Conservation (phyloP, 805 yeast species). For the Candida ponderosae region DNA sequence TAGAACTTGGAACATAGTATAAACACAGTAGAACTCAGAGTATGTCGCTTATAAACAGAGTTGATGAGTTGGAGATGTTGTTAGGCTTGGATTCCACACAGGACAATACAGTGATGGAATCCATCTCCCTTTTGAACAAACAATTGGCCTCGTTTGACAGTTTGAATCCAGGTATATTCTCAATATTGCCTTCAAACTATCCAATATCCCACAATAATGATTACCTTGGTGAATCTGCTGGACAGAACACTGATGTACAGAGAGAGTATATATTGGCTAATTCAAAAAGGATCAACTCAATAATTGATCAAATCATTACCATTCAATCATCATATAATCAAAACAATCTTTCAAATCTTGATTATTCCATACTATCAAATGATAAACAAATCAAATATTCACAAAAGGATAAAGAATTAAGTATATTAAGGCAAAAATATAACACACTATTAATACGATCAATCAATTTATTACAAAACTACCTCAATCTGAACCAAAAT, state of each 20-base stretch:
- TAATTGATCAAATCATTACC: not conserved
- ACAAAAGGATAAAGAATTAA: slow-evolving; percentile 1
- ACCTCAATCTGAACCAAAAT: slow-evolving; percentile 12
- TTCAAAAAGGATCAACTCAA: not conserved
- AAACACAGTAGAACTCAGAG: too few species aligned
- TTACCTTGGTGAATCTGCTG: not conserved
- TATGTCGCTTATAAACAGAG: too few species aligned
- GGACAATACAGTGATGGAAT: too few species aligned
- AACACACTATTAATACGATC: slow-evolving; percentile 15
- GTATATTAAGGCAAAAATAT: slow-evolving; percentile 11
- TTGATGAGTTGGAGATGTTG: too few species aligned
- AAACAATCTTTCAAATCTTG: not conserved
- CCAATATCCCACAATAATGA: too few species aligned
- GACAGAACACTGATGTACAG: not conserved
- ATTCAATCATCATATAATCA: not conserved
- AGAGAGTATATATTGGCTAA: not conserved
- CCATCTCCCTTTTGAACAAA: too few species aligned
- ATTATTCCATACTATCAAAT: not conserved
- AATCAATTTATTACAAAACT: slow-evolving; percentile 15
- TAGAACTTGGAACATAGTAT: too few species aligned
- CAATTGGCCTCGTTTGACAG: too few species aligned
- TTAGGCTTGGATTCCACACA: too few species aligned
- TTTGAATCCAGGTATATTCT: too few species aligned
- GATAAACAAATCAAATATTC: too few species aligned
- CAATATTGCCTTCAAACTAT: too few species aligned